Conservation (phyloP, 371 early-diverging fungal genomes). For the Entomophthora muscae region DNA sequence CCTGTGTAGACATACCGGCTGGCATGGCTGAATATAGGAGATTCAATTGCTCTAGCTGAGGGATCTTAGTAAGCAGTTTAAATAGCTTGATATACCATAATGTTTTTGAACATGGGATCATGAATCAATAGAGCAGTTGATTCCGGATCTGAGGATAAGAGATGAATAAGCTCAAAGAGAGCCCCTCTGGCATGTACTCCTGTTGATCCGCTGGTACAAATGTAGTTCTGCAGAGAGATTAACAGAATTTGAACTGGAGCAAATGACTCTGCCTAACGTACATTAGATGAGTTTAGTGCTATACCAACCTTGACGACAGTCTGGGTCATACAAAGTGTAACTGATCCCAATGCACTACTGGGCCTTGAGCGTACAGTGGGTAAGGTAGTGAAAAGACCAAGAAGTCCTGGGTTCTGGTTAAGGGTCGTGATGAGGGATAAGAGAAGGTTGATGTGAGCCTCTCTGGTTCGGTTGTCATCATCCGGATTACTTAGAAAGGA, state of each 20-base stretch:
- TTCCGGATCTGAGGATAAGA: neutral
- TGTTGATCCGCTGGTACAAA: neutral
- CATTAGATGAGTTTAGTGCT: neutral
- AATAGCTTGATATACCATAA: neutral
- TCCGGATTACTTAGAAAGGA: neutral
- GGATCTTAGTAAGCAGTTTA: neutral
- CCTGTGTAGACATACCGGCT: neutral
- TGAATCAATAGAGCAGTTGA: neutral
- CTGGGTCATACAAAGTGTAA: neutral
- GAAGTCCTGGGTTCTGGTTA: neutral
- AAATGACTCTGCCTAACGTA: neutral
- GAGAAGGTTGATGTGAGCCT: neutral
- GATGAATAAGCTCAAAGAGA: neutral
- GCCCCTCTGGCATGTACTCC: neutral
- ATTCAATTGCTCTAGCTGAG: neutral
- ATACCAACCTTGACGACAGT: neutral
- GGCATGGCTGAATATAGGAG: slow-evolving; percentile 5
- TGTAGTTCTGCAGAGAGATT: neutral
- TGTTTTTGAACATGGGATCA: neutral
- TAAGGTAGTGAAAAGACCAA: neutral
- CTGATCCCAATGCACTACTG: neutral
- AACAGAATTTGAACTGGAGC: slow-evolving; percentile 1
- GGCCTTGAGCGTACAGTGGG: neutral
- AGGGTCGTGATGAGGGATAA: neutral
- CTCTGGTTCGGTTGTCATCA: neutral